Conservation (phyloP, 2,329 filamentous ascomycete genomes). For the Aspergillus latus region DNA sequence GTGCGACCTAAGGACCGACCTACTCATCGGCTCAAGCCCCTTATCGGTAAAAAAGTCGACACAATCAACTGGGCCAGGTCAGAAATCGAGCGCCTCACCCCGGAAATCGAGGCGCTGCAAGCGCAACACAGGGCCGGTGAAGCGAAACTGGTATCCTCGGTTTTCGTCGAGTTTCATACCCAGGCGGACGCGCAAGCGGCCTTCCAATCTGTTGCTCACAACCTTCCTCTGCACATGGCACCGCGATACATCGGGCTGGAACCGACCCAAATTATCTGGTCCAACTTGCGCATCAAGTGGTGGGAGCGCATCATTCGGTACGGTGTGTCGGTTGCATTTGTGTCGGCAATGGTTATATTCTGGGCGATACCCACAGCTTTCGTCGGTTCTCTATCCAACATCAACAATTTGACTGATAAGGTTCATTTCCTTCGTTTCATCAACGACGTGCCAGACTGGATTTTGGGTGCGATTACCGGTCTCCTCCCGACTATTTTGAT, state of each 20-base stretch:
- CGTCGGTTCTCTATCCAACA: constrained; percentile 83
- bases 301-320: constrained; percentile 77
- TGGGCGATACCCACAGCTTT: constrained; percentile 76
- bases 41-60: constrained; percentile 87
- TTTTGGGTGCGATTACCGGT: constrained; percentile 80
- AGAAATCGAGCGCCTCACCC: constrained; percentile 73
- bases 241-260: constrained; percentile 81
- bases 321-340: constrained; percentile 67
- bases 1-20: constrained; percentile 72
- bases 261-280: constrained; percentile 83
- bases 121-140: constrained; percentile 65
- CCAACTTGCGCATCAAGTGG: constrained; percentile 78
- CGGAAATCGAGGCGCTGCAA: constrained; percentile 68
- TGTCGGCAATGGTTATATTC: constrained; percentile 79
- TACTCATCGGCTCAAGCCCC: constrained; percentile 67
- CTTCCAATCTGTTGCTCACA: constrained; percentile 82
- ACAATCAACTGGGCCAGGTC: constrained; percentile 86
- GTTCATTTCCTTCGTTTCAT: constrained; percentile 74
- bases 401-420: constrained; percentile 64
- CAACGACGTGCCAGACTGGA: constrained; percentile 63
- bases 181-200: constrained; percentile 84
- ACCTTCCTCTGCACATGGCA: constrained; percentile 81
- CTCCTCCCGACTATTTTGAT: constrained; percentile 78
- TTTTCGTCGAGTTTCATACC: constrained; percentile 85
- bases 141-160: constrained; percentile 67